Conservation (phyloP, 306 rosid species). For the Hippophae rhamnoides region DNA sequence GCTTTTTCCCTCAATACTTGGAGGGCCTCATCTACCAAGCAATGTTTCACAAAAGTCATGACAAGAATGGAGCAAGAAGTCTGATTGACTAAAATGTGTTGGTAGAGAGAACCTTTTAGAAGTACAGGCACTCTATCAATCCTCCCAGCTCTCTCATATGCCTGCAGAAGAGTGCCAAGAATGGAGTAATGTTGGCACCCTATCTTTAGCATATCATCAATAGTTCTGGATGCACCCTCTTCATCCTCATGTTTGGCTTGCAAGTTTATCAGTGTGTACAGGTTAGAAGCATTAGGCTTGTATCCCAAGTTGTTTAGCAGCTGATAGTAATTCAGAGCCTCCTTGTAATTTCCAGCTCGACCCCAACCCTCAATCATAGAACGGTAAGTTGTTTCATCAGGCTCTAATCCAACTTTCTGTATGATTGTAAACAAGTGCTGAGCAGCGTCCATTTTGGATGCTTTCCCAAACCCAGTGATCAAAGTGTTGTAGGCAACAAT, state of each 20-base stretch:
- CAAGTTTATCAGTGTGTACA: constrained; percentile 62
- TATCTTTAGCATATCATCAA: constrained; percentile 58
- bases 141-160: constrained; percentile 63
- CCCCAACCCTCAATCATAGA: constrained; percentile 99
- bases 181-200: constrained; percentile 69
- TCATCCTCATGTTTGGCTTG: constrained; percentile 64
- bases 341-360: constrained; percentile 47
- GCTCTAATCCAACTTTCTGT: constrained; percentile 38
- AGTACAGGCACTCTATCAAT: constrained; percentile 50
- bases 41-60: constrained; percentile 73
- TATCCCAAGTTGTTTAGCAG: constrained; percentile 53
- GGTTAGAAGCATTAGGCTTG: constrained; percentile 66
- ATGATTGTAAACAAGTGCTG: constrained; percentile 45
- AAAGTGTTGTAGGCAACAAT: constrained; percentile 71
- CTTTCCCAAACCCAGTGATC: constrained; percentile 86
- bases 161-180: constrained; percentile 54
- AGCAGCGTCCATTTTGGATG: constrained; percentile 66
- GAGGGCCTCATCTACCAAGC: constrained; percentile 59
- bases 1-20: constrained; percentile 48
- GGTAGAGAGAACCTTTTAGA: constrained; percentile 50
- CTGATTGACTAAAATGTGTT: constrained; percentile 59
- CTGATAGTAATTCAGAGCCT: constrained; percentile 43
- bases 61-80: constrained; percentile 72
- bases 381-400: constrained; percentile 77
- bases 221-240: constrained; percentile 45